Percentiles rank a stretch among this genome's conserved stretches.
Conservation (phyloP, 1,139 yeast species). For the Torulaspora globosa region DNA sequence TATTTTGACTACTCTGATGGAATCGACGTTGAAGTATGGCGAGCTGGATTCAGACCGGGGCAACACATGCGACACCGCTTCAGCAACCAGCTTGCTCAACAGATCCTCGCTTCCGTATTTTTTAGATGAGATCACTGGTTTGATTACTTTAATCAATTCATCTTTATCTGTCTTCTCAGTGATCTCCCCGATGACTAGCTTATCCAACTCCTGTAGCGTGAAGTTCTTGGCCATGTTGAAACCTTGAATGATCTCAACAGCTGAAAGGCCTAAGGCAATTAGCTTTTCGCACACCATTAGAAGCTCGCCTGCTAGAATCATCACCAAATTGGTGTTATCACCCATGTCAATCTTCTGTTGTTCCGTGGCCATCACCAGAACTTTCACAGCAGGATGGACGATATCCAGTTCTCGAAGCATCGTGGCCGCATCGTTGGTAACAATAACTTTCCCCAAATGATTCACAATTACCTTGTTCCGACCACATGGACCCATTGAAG, state of each 20-base stretch:
- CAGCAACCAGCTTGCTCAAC: slow-evolving; percentile 74
- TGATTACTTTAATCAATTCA: slow-evolving; percentile 69
- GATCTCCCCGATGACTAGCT: slow-evolving; percentile 59
- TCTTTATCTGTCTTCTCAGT: slow-evolving; percentile 52
- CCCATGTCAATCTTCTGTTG: slow-evolving; percentile 94
- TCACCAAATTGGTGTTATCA: slow-evolving; percentile 67
- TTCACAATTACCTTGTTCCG: slow-evolving; percentile 93
- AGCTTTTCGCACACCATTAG: slow-evolving; percentile 79
- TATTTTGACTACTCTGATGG: slow-evolving; percentile 89
- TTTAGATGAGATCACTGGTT: slow-evolving; percentile 88
- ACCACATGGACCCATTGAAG: slow-evolving; percentile 97
- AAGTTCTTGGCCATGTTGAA: slow-evolving; percentile 76
- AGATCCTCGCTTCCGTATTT: slow-evolving; percentile 85
- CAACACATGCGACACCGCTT: slow-evolving; percentile 75
- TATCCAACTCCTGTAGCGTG: slow-evolving; percentile 64
- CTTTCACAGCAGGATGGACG: slow-evolving; percentile 95
- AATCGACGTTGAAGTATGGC: slow-evolving; percentile 76
- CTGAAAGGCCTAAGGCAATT: slow-evolving; percentile 78
- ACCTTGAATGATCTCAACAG: slow-evolving; percentile 88
- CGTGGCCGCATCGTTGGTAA: slow-evolving; percentile 96
- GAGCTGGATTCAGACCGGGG: slow-evolving; percentile 54
- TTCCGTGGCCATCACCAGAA: slow-evolving; percentile 91
- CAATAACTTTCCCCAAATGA: slow-evolving; percentile 72
- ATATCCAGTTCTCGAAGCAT: slow-evolving; percentile 90
- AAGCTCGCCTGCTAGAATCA: slow-evolving; percentile 86